Conservation (phyloP, 495 filamentous ascomycete species). For the Podospora pseudocomata region DNA sequence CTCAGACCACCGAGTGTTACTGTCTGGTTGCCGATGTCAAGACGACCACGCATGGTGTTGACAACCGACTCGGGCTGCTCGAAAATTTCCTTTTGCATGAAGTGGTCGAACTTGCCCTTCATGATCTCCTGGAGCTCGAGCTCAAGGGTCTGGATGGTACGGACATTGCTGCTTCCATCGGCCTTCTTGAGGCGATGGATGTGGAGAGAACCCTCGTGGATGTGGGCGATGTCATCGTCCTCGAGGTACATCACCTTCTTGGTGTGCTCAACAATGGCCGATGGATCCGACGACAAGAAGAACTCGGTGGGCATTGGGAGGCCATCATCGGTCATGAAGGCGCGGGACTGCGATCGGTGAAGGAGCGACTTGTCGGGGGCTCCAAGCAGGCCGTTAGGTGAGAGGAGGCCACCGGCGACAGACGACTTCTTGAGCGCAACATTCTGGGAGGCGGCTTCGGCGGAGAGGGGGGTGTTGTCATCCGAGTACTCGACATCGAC, state of each 20-base stretch:
- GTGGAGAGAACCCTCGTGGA: constrained; percentile 97
- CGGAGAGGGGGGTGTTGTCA: constrained; percentile 74
- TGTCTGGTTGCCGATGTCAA: constrained; percentile 86
- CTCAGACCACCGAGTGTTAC: constrained; percentile 94
- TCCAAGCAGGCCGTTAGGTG: constrained; percentile 69
- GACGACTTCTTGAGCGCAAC: constrained; percentile 82
- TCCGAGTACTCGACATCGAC: constrained; percentile 97
- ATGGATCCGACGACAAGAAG: constrained; percentile 96
- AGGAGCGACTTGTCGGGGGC: constrained; percentile 95
- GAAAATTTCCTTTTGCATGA: constrained; percentile 99
- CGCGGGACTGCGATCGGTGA: constrained; percentile 95
- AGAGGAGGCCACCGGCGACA: constrained; percentile 48
- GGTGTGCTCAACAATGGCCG: constrained; percentile 97
- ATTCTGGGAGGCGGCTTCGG: constrained; percentile 94
- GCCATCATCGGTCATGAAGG: constrained; percentile 97
- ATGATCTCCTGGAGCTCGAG: constrained; percentile 99
- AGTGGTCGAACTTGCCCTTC: constrained; percentile 99
- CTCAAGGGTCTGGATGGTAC: constrained; percentile 95
- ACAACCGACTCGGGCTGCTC: constrained; percentile 98
- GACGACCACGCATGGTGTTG: constrained; percentile 98
- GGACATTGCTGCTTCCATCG: constrained; percentile 93
- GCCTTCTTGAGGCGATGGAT: constrained; percentile 96
- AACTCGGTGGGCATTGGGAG: constrained; percentile 97
- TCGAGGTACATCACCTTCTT: constrained; percentile 99
- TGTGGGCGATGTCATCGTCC: constrained; percentile 98